These are phyloP conservation scores for Parathielavia hyrcaniae DNA, from an alignment of 495 filamentous ascomycete genomes.

Conservation along the genomic window DNA sequence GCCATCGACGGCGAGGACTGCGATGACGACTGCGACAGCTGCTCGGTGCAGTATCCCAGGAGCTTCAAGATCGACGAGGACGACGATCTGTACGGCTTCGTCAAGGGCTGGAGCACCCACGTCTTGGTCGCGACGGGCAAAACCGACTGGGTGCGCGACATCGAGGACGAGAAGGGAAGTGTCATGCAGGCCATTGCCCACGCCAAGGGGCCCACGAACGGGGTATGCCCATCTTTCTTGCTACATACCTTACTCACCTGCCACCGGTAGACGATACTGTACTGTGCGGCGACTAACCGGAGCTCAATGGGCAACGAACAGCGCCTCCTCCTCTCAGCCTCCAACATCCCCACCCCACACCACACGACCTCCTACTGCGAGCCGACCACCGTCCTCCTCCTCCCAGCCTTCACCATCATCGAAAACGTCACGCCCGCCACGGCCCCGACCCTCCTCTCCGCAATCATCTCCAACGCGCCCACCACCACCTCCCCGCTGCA, in stretches of 20 bases:
- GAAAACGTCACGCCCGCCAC: conserved; percentile 76
- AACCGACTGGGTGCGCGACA: conserved; percentile 87
- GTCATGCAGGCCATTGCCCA: conserved; percentile 85
- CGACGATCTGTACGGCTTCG: conserved; percentile 75
- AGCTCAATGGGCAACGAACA: conserved; percentile 27
- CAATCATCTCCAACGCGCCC: conserved; percentile 63
- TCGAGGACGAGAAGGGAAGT: conserved; percentile 84
- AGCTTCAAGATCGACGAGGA: conserved; percentile 66
- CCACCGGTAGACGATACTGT: not conserved
- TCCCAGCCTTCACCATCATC: conserved; percentile 80
- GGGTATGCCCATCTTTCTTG: conserved; percentile 46
- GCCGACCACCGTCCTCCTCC: conserved; percentile 76
- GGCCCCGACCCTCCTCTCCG: conserved; percentile 63
- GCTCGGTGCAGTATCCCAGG: conserved; percentile 66
- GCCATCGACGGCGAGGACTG: conserved; percentile 84
- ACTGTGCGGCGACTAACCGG: not conserved
- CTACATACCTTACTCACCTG: not conserved
- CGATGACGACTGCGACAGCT: conserved; percentile 80
- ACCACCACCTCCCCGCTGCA: conserved; percentile 69
- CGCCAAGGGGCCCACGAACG: conserved; percentile 59
- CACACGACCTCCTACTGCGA: conserved; percentile 51
- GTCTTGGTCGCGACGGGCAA: conserved; percentile 90
- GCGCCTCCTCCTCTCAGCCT: conserved; percentile 88
- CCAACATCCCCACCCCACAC: conserved; percentile 75
- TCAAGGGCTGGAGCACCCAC: conserved; percentile 87